Evolutionary conservation across 768 basidiomycete genomes (phyloP).

Genomic region (Plicaturopsis crispa): DNA sequence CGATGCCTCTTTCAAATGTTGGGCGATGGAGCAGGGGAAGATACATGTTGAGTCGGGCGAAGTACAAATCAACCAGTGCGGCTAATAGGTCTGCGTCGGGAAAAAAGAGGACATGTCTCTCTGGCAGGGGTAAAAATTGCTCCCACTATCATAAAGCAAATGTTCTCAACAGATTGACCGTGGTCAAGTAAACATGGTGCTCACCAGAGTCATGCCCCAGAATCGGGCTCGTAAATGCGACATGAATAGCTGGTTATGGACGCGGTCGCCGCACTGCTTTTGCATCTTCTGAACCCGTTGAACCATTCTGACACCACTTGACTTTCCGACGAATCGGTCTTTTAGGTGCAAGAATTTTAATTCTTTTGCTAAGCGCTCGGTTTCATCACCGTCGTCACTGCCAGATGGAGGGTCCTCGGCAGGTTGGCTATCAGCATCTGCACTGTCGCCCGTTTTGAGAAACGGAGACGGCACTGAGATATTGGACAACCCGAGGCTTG

Average conservation of each 20-base stretch:
- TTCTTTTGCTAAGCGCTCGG: constrained; percentile 7
- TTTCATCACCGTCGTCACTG: constrained; percentile 7
- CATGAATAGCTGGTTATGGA: constrained; percentile 1
- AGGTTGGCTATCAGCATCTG: constrained; percentile 13
- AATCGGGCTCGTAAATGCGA: constrained; percentile 15
- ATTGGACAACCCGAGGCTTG: constrained; percentile 7
- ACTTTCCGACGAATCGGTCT: constrained; percentile 20
- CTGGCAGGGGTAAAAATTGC: neutral
- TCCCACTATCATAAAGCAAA: neutral
- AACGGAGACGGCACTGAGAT: constrained; percentile 8
- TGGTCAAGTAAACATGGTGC: constrained; percentile 4
- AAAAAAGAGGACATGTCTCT: constrained; percentile 6
- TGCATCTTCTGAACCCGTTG: constrained; percentile 30
- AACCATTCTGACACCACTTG: constrained; percentile 31
- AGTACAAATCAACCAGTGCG: constrained; percentile 35
- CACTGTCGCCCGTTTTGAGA: constrained; percentile 9
- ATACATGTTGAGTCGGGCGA: constrained; percentile 24
- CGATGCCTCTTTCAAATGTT: constrained; percentile 30
- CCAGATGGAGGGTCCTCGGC: constrained; percentile 13
- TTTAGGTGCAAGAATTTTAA: constrained; percentile 7
- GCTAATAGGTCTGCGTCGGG: constrained; percentile 17
- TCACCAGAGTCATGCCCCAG: constrained; percentile 18
- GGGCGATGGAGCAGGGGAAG: constrained; percentile 35
- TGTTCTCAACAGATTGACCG: too few species aligned
- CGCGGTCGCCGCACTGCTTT: too few species aligned